A percentile compares a stretch with the other conserved stretches of the same genome.
Conservation (phyloP, 148 eudicot genomes). For the Vaccinium corymbosum region DNA sequence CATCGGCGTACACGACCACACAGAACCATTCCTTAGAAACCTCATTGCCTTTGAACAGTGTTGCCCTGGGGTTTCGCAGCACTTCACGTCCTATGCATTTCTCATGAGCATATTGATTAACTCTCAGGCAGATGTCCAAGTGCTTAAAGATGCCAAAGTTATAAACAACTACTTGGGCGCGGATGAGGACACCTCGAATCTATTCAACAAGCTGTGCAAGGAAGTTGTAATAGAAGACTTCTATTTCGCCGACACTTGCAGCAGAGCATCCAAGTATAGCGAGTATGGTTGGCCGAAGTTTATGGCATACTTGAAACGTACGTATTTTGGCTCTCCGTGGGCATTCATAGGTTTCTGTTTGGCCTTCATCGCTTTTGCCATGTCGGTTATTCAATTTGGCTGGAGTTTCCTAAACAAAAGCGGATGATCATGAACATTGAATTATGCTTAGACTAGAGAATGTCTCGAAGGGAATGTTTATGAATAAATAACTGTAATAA, state of each 20-base stretch:
- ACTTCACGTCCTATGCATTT: not conserved
- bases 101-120: not conserved
- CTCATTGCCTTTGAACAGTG: slow-evolving; percentile 7
- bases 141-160: not conserved
- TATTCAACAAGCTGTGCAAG: not conserved
- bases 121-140: not conserved
- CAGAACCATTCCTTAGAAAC: not conserved
- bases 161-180: not conserved
- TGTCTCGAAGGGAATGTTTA: not conserved
- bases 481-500: not conserved
- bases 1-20: not conserved
- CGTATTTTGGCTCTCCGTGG: not conserved
- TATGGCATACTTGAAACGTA: not conserved
- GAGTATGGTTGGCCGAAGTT: not conserved
- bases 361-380: not conserved
- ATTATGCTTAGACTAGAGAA: not conserved
- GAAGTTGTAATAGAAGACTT: not conserved
- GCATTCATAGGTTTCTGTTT: not conserved
- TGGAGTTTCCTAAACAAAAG: not conserved
- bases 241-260: not conserved
- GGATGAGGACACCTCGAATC: too few species aligned
- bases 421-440: not conserved
- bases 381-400: not conserved
- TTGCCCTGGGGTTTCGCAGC: not conserved
- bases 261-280: not conserved